Evolutionary conservation across 2,329 filamentous ascomycete genomes (phyloP), one percentile per base, ranked within the genome.

Genomic region (Dactylellina haptotyla): DNA sequence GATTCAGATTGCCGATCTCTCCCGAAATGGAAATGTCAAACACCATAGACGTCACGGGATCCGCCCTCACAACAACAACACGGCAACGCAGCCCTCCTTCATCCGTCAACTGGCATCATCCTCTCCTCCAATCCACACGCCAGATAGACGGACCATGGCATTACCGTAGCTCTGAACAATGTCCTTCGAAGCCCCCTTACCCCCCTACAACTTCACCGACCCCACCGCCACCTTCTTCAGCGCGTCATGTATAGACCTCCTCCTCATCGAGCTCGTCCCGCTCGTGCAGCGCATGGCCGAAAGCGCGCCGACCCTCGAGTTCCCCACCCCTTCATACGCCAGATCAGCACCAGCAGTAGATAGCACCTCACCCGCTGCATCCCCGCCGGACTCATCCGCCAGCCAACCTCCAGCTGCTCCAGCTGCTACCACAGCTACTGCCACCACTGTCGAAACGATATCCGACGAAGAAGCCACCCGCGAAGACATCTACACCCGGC

Each of bases 201-300:
- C 89, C 1, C 87, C 88, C 12, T 89, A 87, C 83, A 90, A 89
- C 81, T 84, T 88, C 77, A 86, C 86, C 76, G 92, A 96, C 82
- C 90, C 91, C 37, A 85, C 85, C 71, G 90, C 90, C 69, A 87
- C 88, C 73, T 91, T 93, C 82, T 85, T 97, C 78, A 90, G 87
- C 83, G 88, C 90, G 66, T 95, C 94, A 51, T 93, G 91, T 80
- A 88, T 99, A 78, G 95, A 99, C 82, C 90, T 99, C 78, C 87
- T 99, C 65, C 87, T 99, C 78, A 98, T 98, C 80, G 95, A 99
- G 83, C 87, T 99, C 63, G 95, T 99, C 14, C 95, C 95, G 39
- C 90, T 98, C 84, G 91, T 94, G 3, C 92, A 96, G 81, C 89
- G 95, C 76, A 86, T 98, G 75, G 89, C 92, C 20, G 87, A 89